phyloP scores from a whole-genome alignment of 441 rosid genomes.

The Euphorbia schlechtendalii region DNA sequence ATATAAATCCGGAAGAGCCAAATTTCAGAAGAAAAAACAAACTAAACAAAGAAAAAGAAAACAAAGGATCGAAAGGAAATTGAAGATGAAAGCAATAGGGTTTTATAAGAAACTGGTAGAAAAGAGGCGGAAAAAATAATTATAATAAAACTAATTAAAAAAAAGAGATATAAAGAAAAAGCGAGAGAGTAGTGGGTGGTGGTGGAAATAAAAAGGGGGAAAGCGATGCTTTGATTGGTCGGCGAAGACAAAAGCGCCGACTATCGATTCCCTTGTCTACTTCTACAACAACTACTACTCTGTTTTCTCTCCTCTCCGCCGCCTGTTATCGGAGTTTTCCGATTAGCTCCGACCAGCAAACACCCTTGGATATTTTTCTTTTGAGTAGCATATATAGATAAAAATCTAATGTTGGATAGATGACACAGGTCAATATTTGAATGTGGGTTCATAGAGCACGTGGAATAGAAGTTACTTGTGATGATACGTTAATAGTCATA shows the following conservation, averaged over 20 bases:
- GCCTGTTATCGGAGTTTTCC: not conserved
- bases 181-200: slow-evolving; percentile 8
- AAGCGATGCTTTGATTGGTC: slow-evolving; percentile 51
- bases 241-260: slow-evolving; percentile 73
- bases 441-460: no score
- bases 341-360: not conserved
- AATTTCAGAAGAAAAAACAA: not conserved
- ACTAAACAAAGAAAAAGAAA: not conserved
- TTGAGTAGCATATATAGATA: no score
- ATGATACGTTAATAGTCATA: no score
- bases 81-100: not conserved
- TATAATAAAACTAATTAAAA: not conserved
- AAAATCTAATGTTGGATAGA: no score
- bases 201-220: slow-evolving; percentile 13
- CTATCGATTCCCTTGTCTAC: slow-evolving; percentile 44
- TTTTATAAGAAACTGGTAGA: slow-evolving; percentile 9
- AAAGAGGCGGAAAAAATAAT: not conserved
- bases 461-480: no score
- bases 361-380: no score
- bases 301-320: not conserved
- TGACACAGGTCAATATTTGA: no score
- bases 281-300: not conserved
- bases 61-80: not conserved
- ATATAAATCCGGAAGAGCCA: slow-evolving; percentile 16
- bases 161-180: not conserved